Conservation (phyloP, 257 asterid genomes). For the Nicotiana attenuata region DNA sequence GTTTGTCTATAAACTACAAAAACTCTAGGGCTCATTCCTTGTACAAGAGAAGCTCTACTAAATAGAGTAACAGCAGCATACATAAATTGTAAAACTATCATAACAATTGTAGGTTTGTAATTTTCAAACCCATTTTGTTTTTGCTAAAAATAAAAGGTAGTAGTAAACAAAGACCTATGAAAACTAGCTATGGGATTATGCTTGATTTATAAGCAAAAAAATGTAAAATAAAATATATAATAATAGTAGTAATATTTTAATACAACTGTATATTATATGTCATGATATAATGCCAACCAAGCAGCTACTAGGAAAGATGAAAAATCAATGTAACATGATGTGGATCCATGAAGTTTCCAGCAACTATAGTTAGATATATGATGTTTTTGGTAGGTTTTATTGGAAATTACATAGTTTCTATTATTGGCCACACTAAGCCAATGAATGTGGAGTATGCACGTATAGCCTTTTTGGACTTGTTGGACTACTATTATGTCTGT, state of each 20-base stretch:
- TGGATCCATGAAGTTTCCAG: constrained; percentile 8
- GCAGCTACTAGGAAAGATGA: neutral
- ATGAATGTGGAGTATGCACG: too few relatives aligned
- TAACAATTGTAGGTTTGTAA: constrained; percentile 38
- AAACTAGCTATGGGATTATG: neutral
- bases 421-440: too few relatives aligned
- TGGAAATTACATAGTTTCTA: too few relatives aligned
- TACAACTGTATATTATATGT: neutral
- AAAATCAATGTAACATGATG: constrained; percentile 1
- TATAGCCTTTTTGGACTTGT: too few relatives aligned
- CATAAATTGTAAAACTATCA: constrained; percentile 44
- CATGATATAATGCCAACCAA: neutral
- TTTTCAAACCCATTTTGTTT: constrained; percentile 34
- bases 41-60: constrained; percentile 33
- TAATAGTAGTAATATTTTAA: neutral
- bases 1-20: constrained; percentile 62
- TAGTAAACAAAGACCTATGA: neutral
- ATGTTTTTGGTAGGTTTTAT: neutral
- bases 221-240: neutral
- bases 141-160: neutral
- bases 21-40: constrained; percentile 56
- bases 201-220: neutral
- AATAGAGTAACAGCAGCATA: constrained; percentile 39
- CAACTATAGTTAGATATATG: neutral
- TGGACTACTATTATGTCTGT: too few relatives aligned